Conservation (phyloP, 345 rosid species). For the Ricinus communis region DNA sequence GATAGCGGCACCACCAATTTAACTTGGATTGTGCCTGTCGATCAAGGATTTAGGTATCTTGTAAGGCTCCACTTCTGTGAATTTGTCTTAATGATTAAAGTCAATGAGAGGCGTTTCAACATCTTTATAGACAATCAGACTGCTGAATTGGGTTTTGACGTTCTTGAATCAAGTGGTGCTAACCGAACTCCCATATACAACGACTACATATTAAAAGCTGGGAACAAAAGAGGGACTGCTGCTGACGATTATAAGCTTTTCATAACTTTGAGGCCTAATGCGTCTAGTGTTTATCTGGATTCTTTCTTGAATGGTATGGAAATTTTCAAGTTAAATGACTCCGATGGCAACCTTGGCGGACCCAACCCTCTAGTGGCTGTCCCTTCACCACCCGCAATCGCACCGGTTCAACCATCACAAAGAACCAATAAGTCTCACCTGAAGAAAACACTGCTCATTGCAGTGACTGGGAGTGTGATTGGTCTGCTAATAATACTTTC, state of each 20-base stretch:
- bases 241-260: background rate
- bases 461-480: background rate
- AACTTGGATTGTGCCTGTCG: background rate
- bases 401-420: background rate
- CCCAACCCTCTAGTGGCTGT: background rate
- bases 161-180: conserved; percentile 12
- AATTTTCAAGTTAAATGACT: conserved; percentile 12
- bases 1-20: background rate
- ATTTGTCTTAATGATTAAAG: background rate
- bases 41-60: conserved; percentile 6
- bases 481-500: conserved; percentile 1
- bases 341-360: conserved; percentile 1
- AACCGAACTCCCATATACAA: background rate
- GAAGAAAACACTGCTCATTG: background rate
- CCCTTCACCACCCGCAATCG: background rate
- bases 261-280: background rate
- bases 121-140: conserved; percentile 14
- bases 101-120: background rate
- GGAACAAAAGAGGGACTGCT: background rate
- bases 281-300: background rate
- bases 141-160: conserved; percentile 11
- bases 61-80: conserved; percentile 27
- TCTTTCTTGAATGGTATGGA: conserved; percentile 14
- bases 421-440: background rate
- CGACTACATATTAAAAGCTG: conserved; percentile 10